phyloP scores from a whole-genome alignment of 2,329 filamentous ascomycete species.

The Fusarium sulawesiense region DNA sequence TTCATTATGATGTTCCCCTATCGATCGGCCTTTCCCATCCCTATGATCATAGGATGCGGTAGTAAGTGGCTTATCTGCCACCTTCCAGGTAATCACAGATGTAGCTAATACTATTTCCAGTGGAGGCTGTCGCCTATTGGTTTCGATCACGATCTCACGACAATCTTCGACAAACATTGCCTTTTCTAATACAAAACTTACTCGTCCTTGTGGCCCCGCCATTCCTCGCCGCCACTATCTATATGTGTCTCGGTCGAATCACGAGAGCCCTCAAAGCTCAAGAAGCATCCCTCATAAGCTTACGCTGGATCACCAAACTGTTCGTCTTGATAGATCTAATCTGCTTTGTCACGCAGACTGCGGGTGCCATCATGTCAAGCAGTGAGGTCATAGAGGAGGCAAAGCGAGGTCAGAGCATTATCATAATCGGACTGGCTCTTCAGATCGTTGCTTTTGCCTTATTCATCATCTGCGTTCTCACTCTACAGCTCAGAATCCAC shows the following conservation, averaged over 20 bases:
- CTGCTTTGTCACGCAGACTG: not conserved
- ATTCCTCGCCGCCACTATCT: not conserved
- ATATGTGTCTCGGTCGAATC: not conserved
- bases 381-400: not conserved
- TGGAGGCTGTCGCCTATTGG: not conserved
- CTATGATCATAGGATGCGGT: not conserved
- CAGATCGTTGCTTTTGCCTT: constrained; percentile 17
- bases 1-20: not conserved
- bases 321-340: not conserved
- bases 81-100: not conserved
- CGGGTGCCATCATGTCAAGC: not conserved
- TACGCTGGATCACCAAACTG: not conserved
- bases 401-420: not conserved
- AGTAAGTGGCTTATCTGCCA: not conserved
- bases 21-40: not conserved
- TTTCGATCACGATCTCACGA: not conserved
- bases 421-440: not conserved
- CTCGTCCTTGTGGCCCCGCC: not conserved
- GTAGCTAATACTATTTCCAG: accelerated
- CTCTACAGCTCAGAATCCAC: not conserved
- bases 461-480: not conserved
- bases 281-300: not conserved
- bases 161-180: not conserved
- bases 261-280: not conserved
- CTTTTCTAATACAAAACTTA: not conserved